Evolutionary conservation across 1,284 basidiomycete genomes (phyloP).

Genomic region (Irpex rosettiformis): DNA sequence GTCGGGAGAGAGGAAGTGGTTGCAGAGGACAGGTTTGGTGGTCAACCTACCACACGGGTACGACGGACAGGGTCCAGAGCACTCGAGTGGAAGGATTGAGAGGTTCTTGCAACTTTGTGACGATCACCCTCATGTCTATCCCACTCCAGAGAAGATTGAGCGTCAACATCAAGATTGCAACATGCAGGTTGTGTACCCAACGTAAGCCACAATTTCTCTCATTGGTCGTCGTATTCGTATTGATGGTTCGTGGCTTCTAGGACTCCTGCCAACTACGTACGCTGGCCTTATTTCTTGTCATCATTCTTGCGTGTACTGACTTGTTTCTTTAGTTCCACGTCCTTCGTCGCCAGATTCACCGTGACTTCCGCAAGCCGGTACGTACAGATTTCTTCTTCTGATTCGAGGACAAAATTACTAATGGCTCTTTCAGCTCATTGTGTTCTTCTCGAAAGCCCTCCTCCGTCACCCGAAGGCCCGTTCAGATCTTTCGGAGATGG

Average conservation of each 20-base stretch:
- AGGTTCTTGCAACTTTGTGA: conserved; percentile 98
- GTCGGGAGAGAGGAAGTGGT: conserved; percentile 97
- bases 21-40: conserved; percentile 92
- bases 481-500: conserved; percentile 86
- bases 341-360: conserved; percentile 90
- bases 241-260: conserved; percentile 32
- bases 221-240: conserved; percentile 12
- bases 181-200: conserved; percentile 98
- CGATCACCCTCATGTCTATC: conserved; percentile 93
- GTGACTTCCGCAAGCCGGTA: conserved; percentile 95
- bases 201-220: conserved; percentile 45
- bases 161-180: conserved; percentile 99
- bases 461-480: conserved; percentile 92
- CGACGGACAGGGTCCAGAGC: conserved; percentile 98
- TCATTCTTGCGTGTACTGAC: conserved; percentile 11
- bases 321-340: conserved; percentile 74
- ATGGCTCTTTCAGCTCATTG: conserved; percentile 55
- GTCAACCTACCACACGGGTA: conserved; percentile 95
- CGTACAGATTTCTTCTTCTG: conserved; percentile 19
- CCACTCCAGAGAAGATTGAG: conserved; percentile 84
- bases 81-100: conserved; percentile 95
- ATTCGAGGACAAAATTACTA: not conserved
- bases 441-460: conserved; percentile 97
- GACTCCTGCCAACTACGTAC: conserved; percentile 87
- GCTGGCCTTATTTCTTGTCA: conserved; percentile 24